A percentile compares a stretch with the other conserved stretches of the same genome.
These are phyloP conservation scores for Mycena crocata DNA, from an alignment of 768 basidiomycete genomes.

Conservation along the genomic window DNA sequence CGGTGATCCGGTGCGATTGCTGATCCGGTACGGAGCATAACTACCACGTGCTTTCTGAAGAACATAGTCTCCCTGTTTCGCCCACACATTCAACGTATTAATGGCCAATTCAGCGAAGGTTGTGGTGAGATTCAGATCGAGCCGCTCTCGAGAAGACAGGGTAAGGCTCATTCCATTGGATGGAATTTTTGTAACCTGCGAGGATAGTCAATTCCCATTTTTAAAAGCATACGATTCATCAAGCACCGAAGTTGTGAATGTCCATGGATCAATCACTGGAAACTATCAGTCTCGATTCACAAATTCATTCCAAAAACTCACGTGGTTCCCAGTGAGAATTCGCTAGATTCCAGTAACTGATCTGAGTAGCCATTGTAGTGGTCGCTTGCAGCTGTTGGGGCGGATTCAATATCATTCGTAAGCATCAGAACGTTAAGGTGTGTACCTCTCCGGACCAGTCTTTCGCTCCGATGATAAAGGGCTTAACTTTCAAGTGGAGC, in stretches of 20 bases:
- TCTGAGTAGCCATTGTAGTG: conserved; percentile 81
- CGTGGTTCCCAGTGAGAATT: conserved; percentile 99
- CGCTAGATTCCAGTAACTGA: conserved; percentile 96
- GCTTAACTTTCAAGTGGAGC: conserved; percentile 87
- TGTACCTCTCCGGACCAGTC: conserved; percentile 95
- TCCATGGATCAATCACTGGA: conserved; percentile 96
- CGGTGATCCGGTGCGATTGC: conserved; percentile 90
- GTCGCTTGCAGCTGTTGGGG: conserved; percentile 79
- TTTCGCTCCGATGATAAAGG: conserved; percentile 83
- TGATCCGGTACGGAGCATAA: conserved; percentile 93
- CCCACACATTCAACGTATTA: conserved; percentile 78
- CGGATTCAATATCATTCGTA: not conserved
- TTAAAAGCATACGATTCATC: conserved; percentile 18
- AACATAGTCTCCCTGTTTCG: conserved; percentile 77
- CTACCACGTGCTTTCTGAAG: conserved; percentile 84
- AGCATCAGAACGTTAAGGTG: not conserved
- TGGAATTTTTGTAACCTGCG: conserved; percentile 62
- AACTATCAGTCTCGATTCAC: conserved; percentile 8
- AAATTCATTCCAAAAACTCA: conserved; percentile 48
- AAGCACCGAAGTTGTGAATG: conserved; percentile 76
- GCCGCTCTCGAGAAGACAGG: conserved; percentile 80
- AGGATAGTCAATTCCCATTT: not conserved
- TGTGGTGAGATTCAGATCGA: conserved; percentile 92
- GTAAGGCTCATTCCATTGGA: conserved; percentile 67
- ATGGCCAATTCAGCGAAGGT: conserved; percentile 89